Conservation (phyloP, 352 stramenopile genomes). For the Phytophthora fragariaefolia region DNA sequence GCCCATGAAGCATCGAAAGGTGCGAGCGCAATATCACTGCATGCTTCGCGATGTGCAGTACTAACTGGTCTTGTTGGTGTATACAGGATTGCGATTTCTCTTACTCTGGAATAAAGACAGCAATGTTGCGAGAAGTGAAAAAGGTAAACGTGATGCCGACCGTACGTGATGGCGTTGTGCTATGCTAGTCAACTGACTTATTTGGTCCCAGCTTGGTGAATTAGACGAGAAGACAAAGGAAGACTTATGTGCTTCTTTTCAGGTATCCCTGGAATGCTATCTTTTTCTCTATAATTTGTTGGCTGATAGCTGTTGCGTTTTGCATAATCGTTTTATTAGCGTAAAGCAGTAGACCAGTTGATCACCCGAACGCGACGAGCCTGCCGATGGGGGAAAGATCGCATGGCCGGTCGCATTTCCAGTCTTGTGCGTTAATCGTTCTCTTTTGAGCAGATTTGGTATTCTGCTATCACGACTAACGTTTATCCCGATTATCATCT, state of each 20-base stretch:
- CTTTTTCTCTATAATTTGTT: background rate
- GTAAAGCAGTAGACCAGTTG: constrained; percentile 61
- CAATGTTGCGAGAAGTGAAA: constrained; percentile 88
- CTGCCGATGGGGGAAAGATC: constrained; percentile 82
- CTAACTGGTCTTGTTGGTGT: constrained; percentile 1
- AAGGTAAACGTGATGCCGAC: constrained; percentile 37
- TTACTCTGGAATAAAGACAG: constrained; percentile 98
- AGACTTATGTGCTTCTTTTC: constrained; percentile 96
- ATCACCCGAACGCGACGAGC: constrained; percentile 86
- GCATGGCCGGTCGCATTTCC: constrained; percentile 55
- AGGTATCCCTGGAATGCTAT: constrained; percentile 38
- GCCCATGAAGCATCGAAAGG: constrained; percentile 89
- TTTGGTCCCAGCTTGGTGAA: constrained; percentile 55
- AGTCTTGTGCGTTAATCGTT: constrained; percentile 69
- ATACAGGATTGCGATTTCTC: constrained; percentile 96
- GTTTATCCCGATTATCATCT: constrained; percentile 1
- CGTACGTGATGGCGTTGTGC: background rate
- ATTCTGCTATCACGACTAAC: background rate
- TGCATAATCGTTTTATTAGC: constrained; percentile 21
- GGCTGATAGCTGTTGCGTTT: background rate
- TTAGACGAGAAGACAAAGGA: constrained; percentile 61
- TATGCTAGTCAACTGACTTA: constrained; percentile 9
- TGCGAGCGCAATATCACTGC: constrained; percentile 15
- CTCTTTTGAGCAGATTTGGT: background rate
- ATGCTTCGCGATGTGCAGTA: background rate